These are phyloP conservation scores for Pyrenochaeta sp. DNA, from an alignment of 2,329 filamentous ascomycete species.

Conservation along the genomic window DNA sequence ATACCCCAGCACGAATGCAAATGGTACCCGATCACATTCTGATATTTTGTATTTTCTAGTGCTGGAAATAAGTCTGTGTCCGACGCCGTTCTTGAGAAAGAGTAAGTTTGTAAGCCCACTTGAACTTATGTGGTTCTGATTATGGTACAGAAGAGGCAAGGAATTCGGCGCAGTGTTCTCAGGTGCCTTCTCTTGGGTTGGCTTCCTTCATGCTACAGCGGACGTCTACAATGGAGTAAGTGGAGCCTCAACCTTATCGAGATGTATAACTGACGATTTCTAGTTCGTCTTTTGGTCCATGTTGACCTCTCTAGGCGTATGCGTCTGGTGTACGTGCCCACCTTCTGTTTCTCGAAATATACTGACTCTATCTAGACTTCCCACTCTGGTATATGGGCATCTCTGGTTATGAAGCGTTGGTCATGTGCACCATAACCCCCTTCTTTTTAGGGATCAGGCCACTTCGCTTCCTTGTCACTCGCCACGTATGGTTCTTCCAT, in stretches of 20 bases:
- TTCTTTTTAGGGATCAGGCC: slow-evolving; percentile 76
- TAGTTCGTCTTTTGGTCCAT: slow-evolving; percentile 97
- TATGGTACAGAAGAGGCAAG: slow-evolving; percentile 72
- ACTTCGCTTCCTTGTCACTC: slow-evolving; percentile 72
- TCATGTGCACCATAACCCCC: slow-evolving; percentile 85
- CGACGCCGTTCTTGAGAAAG: slow-evolving; percentile 69
- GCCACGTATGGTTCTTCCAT: slow-evolving; percentile 75
- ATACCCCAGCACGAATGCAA: slow-evolving; percentile 46
- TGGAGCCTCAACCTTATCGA: slow-evolving; percentile 14
- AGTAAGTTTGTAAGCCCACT: slow-evolving; percentile 63
- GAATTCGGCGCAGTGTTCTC: slow-evolving; percentile 75
- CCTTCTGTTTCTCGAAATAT: neutral
- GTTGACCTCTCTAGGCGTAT: slow-evolving; percentile 84
- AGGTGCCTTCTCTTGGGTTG: slow-evolving; percentile 74
- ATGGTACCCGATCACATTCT: slow-evolving; percentile 43
- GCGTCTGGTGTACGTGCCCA: slow-evolving; percentile 84
- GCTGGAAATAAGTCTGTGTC: slow-evolving; percentile 58
- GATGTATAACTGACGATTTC: slow-evolving; percentile 10
- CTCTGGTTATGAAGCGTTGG: slow-evolving; percentile 90
- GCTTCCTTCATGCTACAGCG: slow-evolving; percentile 80
- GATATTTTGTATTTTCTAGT: slow-evolving; percentile 44
- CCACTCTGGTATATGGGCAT: slow-evolving; percentile 99
- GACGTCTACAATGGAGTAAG: slow-evolving; percentile 91
- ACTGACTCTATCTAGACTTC: slow-evolving; percentile 69
- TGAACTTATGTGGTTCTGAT: slow-evolving; percentile 27